Evolutionary conservation across 345 rosid species (phyloP).

Genomic region (Pistacia vera): DNA sequence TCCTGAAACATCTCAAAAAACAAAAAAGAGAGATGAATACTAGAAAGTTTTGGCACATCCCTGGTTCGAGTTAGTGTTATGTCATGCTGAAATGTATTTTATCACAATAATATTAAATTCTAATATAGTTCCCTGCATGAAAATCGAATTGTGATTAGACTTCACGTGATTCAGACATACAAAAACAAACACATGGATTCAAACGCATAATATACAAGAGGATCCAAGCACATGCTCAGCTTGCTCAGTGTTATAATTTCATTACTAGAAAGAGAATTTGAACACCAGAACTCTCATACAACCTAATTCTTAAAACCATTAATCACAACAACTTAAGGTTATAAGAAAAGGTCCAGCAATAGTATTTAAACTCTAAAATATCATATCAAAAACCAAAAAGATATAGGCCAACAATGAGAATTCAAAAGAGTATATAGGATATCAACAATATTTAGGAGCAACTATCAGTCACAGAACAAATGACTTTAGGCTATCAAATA

Average conservation of each 20-base stretch:
- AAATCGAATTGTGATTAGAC: too few relatives aligned
- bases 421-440: neutral
- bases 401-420: neutral
- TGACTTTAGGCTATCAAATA: slow-evolving; percentile 3
- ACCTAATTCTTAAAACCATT: neutral
- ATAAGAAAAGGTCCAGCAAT: neutral
- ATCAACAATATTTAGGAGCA: slow-evolving; percentile 2
- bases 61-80: neutral
- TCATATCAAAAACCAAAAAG: neutral
- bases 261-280: too few relatives aligned
- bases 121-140: too few relatives aligned
- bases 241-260: neutral
- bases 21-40: neutral
- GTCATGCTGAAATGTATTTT: neutral
- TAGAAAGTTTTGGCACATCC: neutral
- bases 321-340: too few relatives aligned
- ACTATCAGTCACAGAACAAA: neutral
- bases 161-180: too few relatives aligned
- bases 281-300: neutral
- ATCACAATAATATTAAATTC: too few relatives aligned
- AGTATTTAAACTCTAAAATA: neutral
- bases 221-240: neutral
- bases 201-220: neutral
- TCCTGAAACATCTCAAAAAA: slow-evolving; percentile 3
- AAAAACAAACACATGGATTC: neutral